Evolutionary conservation across 2,329 filamentous ascomycete genomes (phyloP).

Genomic region (Ophiosphaerella herpotricha): DNA sequence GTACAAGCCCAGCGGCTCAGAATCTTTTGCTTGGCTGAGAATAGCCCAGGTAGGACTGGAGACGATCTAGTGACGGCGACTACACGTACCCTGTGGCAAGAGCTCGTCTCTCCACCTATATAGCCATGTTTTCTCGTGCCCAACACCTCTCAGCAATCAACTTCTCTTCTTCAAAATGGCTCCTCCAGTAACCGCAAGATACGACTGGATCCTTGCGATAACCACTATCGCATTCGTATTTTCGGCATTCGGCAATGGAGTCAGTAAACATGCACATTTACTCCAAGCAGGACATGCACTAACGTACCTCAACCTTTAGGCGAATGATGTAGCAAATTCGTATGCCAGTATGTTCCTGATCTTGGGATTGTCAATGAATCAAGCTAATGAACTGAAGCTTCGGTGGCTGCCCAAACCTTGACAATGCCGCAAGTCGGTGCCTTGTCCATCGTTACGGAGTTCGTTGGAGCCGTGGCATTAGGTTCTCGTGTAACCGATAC

Average conservation of each 20-base stretch:
- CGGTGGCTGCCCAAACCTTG: conserved; percentile 54
- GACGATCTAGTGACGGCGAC: too few relatives aligned
- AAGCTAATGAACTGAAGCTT: neutral
- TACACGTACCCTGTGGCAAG: conserved; percentile 12
- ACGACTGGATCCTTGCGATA: conserved; percentile 3
- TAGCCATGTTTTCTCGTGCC: neutral
- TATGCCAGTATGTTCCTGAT: conserved; percentile 43
- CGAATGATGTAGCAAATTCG: conserved; percentile 58
- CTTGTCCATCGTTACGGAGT: conserved; percentile 54
- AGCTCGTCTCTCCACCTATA: conserved; percentile 11
- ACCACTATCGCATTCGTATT: conserved; percentile 46
- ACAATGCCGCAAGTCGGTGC: conserved; percentile 56
- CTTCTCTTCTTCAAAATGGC: neutral
- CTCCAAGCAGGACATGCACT: neutral
- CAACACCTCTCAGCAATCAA: too few relatives aligned
- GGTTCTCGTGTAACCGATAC: conserved; percentile 61
- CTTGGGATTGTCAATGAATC: too few relatives aligned
- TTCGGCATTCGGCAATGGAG: conserved; percentile 45
- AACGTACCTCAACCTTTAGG: too few relatives aligned
- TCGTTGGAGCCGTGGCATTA: conserved; percentile 56
- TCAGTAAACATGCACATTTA: conserved; percentile 50
- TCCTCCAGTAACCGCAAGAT: neutral
- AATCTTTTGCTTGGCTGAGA: conserved; percentile 14
- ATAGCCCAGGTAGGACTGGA: neutral
- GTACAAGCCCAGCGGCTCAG: neutral